Conservation (phyloP, 1,139 yeast genomes). For the Suhomyces bribrorum region DNA sequence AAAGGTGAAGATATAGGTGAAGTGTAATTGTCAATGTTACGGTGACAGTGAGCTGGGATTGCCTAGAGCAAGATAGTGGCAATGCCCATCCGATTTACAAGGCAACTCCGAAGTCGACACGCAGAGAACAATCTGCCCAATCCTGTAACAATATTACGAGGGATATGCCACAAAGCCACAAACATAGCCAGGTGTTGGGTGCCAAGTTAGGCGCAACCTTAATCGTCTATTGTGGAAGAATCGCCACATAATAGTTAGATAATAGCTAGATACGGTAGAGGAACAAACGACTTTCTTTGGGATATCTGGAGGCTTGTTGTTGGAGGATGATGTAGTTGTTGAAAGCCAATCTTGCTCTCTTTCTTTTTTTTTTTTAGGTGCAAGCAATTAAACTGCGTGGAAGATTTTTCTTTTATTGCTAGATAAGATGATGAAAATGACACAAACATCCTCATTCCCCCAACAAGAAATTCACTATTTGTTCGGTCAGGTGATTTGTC, state of each 20-base stretch:
- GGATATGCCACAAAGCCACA: slow-evolving; percentile 4
- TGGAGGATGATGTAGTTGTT: too few species aligned
- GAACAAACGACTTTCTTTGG: not conserved
- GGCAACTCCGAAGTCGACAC: slow-evolving; percentile 9
- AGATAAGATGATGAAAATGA: not conserved
- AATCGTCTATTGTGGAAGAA: too few species aligned
- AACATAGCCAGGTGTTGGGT: not conserved
- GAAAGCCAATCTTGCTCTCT: not conserved
- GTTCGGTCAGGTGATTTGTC: not conserved
- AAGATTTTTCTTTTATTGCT: slow-evolving; percentile 1
- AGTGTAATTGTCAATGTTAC: too few species aligned
- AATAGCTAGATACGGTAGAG: not conserved
- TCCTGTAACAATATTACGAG: slow-evolving; percentile 3
- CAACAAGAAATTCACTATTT: not conserved
- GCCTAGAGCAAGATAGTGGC: too few species aligned
- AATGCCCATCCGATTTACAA: too few species aligned
- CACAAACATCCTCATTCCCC: not conserved
- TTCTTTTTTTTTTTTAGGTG: not conserved
- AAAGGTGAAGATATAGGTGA: too few species aligned
- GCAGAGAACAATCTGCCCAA: slow-evolving; percentile 2
- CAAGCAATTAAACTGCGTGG: slow-evolving; percentile 2
- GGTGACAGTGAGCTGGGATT: too few species aligned
- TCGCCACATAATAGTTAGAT: too few species aligned
- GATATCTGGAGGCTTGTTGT: not conserved
- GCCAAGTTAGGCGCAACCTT: not conserved